These are phyloP conservation scores for Striga hermonthica DNA, from an alignment of 305 asterid genomes.

Conservation along the genomic window DNA sequence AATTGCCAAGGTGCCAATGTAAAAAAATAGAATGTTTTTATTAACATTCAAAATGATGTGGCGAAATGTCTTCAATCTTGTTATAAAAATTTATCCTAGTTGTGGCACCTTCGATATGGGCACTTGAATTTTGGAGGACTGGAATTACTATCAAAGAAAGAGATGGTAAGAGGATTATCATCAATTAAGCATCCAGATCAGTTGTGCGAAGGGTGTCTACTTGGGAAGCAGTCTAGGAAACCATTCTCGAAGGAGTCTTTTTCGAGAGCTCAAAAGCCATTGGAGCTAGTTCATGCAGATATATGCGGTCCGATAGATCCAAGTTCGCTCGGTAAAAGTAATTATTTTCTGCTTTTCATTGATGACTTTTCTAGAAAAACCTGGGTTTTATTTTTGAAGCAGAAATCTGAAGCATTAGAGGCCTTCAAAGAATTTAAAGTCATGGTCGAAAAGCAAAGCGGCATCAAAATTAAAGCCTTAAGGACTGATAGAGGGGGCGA, in stretches of 20 bases:
- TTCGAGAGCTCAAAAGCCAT: background rate
- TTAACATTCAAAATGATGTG: conserved; percentile 24
- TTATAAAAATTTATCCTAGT: background rate
- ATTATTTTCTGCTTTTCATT: conserved; percentile 16
- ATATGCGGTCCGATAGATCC: conserved; percentile 24
- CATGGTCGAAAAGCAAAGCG: conserved; percentile 2
- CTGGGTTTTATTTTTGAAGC: too few relatives aligned
- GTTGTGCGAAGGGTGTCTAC: too few relatives aligned
- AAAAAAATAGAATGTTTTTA: too few relatives aligned
- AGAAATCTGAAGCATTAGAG: conserved; percentile 14
- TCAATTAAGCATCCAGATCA: background rate
- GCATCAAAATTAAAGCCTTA: background rate
- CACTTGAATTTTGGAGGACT: background rate
- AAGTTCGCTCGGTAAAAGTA: background rate
- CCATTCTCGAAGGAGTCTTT: conserved; percentile 12
- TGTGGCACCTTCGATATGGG: background rate
- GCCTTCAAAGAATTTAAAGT: conserved; percentile 13
- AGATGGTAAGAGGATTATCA: conserved; percentile 19
- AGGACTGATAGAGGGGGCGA: conserved; percentile 4
- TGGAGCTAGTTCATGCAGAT: conserved; percentile 25
- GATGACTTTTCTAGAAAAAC: conserved; percentile 25
- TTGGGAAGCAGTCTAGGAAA: conserved; percentile 18
- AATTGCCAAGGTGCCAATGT: too few relatives aligned
- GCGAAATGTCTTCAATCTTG: background rate
- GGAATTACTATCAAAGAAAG: background rate